These are phyloP conservation scores for Debaryomyces fabryi DNA, from an alignment of 1,139 yeast species.

Conservation along the genomic window DNA sequence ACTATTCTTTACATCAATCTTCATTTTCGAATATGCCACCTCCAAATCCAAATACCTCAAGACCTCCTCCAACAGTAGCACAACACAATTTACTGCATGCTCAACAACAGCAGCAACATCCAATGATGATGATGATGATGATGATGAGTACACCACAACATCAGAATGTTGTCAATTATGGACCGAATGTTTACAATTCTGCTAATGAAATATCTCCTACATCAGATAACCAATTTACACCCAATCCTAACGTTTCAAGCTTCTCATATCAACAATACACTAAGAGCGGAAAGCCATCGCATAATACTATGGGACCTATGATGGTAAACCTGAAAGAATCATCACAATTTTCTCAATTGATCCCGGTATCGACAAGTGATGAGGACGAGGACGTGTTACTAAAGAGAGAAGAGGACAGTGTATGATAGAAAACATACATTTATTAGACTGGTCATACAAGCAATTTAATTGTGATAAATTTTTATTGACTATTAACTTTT, in stretches of 20 bases:
- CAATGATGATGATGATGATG: constrained; percentile 31
- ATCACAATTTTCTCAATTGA: constrained; percentile 1
- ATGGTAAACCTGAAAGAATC: constrained; percentile 2
- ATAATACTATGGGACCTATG: neutral
- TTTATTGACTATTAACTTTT: constrained; percentile 1
- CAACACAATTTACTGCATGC: constrained; percentile 18
- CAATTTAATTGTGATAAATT: neutral
- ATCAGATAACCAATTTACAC: constrained; percentile 16
- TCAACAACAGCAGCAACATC: constrained; percentile 20
- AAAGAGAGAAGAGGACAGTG: constrained; percentile 1
- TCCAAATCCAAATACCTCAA: constrained; percentile 17
- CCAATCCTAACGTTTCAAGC: constrained; percentile 7
- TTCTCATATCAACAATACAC: constrained; percentile 5
- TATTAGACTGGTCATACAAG: neutral
- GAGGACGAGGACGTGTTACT: constrained; percentile 4
- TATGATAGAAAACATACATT: neutral
- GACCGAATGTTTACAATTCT: constrained; percentile 14
- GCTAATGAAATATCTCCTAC: constrained; percentile 14
- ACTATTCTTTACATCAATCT: constrained; percentile 21
- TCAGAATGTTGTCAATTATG: constrained; percentile 22
- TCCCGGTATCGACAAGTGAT: constrained; percentile 5
- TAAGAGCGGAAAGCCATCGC: constrained; percentile 5
- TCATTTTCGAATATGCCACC: constrained; percentile 31
- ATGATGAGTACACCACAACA: constrained; percentile 53
- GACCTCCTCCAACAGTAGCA: constrained; percentile 12